A percentile compares a stretch with the other conserved stretches of the same genome.
Conservation (phyloP, 805 yeast genomes). For the Wickerhamiella sergipiensis region DNA sequence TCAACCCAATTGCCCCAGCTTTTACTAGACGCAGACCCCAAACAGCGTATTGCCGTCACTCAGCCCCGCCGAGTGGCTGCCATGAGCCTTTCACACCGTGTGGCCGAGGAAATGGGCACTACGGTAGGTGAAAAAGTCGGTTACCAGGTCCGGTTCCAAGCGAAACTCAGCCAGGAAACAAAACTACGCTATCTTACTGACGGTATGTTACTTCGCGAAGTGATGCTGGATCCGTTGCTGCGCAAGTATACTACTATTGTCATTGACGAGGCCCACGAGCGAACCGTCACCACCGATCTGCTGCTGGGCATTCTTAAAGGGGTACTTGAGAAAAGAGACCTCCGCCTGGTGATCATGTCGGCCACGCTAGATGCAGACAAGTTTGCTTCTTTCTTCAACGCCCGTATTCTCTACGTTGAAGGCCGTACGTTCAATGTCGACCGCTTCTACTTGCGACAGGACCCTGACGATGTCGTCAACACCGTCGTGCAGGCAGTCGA, state of each 20-base stretch:
- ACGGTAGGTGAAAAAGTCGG: conserved; percentile 73
- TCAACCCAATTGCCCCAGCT: conserved; percentile 95
- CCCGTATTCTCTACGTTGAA: conserved; percentile 77
- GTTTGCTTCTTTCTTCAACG: conserved; percentile 63
- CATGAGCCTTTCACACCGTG: conserved; percentile 82
- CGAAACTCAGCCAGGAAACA: conserved; percentile 45
- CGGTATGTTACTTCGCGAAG: conserved; percentile 91
- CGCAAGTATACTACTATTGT: conserved; percentile 59
- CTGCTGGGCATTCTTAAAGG: conserved; percentile 77
- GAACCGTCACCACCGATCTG: conserved; percentile 84
- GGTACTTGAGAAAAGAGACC: conserved; percentile 39
- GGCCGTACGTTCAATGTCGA: conserved; percentile 84
- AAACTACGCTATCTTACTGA: conserved; percentile 79
- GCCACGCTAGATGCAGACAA: conserved; percentile 89
- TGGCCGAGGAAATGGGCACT: conserved; percentile 76
- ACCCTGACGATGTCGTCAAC: conserved; percentile 76
- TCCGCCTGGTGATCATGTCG: conserved; percentile 79
- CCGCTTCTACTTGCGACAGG: conserved; percentile 45
- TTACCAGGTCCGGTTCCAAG: conserved; percentile 84
- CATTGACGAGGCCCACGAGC: conserved; percentile 95
- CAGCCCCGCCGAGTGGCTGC: conserved; percentile 99
- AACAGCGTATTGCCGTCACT: conserved; percentile 68
- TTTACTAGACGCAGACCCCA: conserved; percentile 33
- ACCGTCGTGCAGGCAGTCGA: conserved; percentile 57
- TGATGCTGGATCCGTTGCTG: conserved; percentile 59